Conservation (phyloP, 169 alveolate species). For the Plasmodium reichenowi region DNA sequence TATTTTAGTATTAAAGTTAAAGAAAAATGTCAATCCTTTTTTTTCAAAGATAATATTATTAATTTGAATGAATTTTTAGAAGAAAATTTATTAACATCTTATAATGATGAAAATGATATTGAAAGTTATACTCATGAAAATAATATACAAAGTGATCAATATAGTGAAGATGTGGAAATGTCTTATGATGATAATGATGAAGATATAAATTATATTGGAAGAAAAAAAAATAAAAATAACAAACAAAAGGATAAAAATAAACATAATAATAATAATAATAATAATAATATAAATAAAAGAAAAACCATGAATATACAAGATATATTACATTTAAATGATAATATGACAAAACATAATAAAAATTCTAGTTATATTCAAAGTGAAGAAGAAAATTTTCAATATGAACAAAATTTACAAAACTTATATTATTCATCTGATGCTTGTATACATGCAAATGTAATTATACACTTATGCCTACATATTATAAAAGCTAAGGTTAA, state of each 20-base stretch:
- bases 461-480: constrained; percentile 59
- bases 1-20: constrained; percentile 52
- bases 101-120: constrained; percentile 7
- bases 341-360: no score
- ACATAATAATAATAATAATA: constrained; percentile 1
- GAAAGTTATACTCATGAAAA: constrained; percentile 6
- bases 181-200: background rate
- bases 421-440: constrained; percentile 65
- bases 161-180: background rate
- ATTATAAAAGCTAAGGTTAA: constrained; percentile 50
- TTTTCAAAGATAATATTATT: constrained; percentile 18
- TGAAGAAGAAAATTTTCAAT: constrained; percentile 25
- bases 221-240: background rate
- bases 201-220: background rate
- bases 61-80: constrained; percentile 37
- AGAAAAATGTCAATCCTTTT: constrained; percentile 45
- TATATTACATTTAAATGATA: no score
- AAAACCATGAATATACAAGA: background rate
- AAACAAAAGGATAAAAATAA: background rate
- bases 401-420: constrained; percentile 21
- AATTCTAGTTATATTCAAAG: background rate
- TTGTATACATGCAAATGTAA: constrained; percentile 62
- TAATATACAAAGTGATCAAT: background rate
- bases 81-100: background rate
- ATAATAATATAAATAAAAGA: background rate